A percentile compares a stretch with the other conserved stretches of the same genome.
Conservation (phyloP, 2,329 filamentous ascomycete genomes). For the Nigrospora osmanthi region DNA sequence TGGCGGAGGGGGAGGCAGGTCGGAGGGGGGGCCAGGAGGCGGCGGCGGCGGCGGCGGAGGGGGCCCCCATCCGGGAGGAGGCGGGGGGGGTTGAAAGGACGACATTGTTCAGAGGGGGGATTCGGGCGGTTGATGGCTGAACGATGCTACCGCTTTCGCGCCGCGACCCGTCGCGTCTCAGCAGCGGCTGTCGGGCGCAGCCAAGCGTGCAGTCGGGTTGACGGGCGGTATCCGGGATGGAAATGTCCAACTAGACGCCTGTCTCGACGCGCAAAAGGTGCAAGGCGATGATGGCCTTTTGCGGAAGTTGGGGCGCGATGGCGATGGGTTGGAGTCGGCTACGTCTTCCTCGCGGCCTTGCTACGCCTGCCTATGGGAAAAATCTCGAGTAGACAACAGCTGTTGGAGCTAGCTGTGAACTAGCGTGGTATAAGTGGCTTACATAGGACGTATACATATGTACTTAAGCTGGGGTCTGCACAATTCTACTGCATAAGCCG, state of each 20-base stretch:
- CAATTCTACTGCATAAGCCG: no score
- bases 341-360: no score
- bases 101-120: conserved; percentile 32
- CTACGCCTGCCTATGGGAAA: no score
- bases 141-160: conserved; percentile 19
- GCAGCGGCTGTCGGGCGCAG: conserved; percentile 11
- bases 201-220: conserved; percentile 1
- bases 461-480: no score
- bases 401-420: no score
- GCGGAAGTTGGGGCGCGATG: no score
- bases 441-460: no score
- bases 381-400: no score
- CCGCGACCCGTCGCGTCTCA: conserved; percentile 22
- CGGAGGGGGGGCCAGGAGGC: conserved; percentile 46
- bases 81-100: conserved; percentile 43
- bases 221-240: not conserved
- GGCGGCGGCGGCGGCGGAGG: conserved; percentile 50
- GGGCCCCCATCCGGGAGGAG: conserved; percentile 49
- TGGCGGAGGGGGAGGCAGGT: conserved; percentile 49
- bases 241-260: not conserved
- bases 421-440: no score
- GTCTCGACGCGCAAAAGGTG: no score
- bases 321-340: no score
- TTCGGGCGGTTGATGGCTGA: conserved; percentile 14
- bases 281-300: no score